Base-by-base conservation (phyloP, 2,329 filamentous ascomycete species). In the Colletotrichum acutatum region DNA sequence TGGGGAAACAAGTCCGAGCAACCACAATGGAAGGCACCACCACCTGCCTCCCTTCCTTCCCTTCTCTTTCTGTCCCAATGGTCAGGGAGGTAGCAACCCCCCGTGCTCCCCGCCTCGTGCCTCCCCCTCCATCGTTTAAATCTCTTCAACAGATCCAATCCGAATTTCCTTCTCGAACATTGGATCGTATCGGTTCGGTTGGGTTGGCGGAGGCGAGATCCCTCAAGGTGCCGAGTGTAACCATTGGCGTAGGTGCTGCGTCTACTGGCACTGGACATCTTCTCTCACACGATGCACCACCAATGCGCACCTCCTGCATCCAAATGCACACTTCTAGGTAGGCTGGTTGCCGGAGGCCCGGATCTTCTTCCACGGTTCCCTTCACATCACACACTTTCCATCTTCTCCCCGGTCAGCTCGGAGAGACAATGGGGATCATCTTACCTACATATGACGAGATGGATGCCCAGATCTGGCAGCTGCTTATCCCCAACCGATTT, bases 201-300 rank as follows among this genome's bases (percentile, higher is more conserved):
- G 30, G 49, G 54, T 16, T 61, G 26, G 52, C 28, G 28, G 28
- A 28, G 49, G 14, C 28, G 8, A 59, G 69, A 42, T 61, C 54
- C 19, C 24, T 5, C 11, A 34, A 73, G 56, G 56, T 71, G 66
- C 66, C 71, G 66, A 73, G 67, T 70, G 71, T 61, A 71, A 73
- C 71, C 66, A 70, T 57, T 56, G n/a, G 34, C 19, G 60, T 37
- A 69, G 69, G 65, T 68, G 58, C 42, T 58, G 16, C 22, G 32
- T 49, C 63, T 57, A 32, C 19, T 58, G 28, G 26, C 46, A 34
- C 60, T 53, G 52, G 22, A 46, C 52, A 30, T 34, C 22, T 12
- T 26, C 19, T 63, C 49, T 53, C 26, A 42, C 26, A 30, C 22
- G 26, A 22, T 46, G 2, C 46, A 26, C n/a, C 52, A 32, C 42